Evolutionary conservation across 2,329 filamentous ascomycete species (phyloP).

Genomic region (Fusarium kyushuense): DNA sequence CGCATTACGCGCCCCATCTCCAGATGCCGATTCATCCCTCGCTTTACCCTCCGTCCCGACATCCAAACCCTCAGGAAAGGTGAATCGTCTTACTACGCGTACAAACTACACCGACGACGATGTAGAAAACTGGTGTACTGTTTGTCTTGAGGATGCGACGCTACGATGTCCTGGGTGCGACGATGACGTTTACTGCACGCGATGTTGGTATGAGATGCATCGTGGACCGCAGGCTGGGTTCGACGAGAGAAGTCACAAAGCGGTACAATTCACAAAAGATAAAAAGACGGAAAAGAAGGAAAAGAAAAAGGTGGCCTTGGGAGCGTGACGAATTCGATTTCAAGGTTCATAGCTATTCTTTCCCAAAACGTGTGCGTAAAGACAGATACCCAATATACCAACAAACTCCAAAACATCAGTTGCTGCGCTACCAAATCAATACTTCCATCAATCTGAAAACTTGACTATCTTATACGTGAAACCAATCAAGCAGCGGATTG

Average conservation of each 20-base stretch:
- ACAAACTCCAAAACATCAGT: conserved; percentile 26
- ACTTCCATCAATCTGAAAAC: conserved; percentile 15
- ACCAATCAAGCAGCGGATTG: conserved; percentile 33
- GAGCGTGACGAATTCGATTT: conserved; percentile 48
- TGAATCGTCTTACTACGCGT: conserved; percentile 55
- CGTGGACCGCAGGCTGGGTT: conserved; percentile 74
- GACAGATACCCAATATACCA: conserved; percentile 35
- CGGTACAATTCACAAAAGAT: conserved; percentile 67
- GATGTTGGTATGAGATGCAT: conserved; percentile 87
- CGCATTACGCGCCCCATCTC: conserved; percentile 58
- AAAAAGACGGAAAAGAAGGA: conserved; percentile 52
- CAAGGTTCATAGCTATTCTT: conserved; percentile 15
- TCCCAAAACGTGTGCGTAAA: conserved; percentile 12
- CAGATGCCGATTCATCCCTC: conserved; percentile 48
- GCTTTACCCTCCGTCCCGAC: conserved; percentile 64
- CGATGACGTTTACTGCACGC: conserved; percentile 77
- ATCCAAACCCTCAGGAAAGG: conserved; percentile 59
- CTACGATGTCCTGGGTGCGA: conserved; percentile 80
- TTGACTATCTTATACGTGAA: not conserved
- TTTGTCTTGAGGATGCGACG: conserved; percentile 83
- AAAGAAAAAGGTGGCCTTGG: conserved; percentile 53
- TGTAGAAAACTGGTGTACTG: conserved; percentile 81
- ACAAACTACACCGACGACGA: conserved; percentile 75
- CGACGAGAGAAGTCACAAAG: conserved; percentile 77
- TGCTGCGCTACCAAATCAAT: conserved; percentile 13